Conservation (phyloP, 352 stramenopile genomes). For the Albugo laibachii region DNA sequence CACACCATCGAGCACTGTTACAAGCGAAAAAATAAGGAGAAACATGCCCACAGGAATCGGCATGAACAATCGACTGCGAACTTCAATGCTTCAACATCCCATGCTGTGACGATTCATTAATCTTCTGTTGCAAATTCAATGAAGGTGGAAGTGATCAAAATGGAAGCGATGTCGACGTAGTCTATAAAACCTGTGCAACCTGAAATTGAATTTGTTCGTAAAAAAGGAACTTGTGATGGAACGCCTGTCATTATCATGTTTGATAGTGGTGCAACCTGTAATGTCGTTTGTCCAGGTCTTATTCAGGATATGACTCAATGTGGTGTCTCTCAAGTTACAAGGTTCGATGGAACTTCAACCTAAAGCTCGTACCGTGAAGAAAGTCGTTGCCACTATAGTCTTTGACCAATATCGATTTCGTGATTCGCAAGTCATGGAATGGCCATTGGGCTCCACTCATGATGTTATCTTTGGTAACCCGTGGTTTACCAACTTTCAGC, state of each 20-base stretch:
- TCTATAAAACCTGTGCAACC: too few relatives aligned
- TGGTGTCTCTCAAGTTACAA: not conserved
- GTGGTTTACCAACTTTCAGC: constrained; percentile 4
- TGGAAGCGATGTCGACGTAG: too few relatives aligned
- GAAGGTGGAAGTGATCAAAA: too few relatives aligned
- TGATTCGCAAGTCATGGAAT: not conserved
- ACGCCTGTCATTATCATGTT: not conserved
- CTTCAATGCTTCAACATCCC: too few relatives aligned
- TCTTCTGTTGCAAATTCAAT: too few relatives aligned
- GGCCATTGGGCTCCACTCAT: not conserved
- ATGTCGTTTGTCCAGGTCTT: not conserved
- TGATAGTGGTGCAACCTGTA: not conserved
- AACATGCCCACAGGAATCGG: too few relatives aligned
- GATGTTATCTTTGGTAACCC: not conserved
- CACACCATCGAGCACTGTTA: constrained; percentile 6
- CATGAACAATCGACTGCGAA: too few relatives aligned
- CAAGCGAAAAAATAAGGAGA: not conserved
- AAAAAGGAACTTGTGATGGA: not conserved
- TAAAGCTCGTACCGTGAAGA: not conserved
- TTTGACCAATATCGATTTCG: not conserved
- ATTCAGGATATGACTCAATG: not conserved
- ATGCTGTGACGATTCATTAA: too few relatives aligned
- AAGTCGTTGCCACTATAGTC: not conserved
- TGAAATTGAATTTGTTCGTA: not conserved
- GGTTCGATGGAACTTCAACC: not conserved